Evolutionary conservation across 257 asterid genomes (phyloP).

Genomic region (Lantana camara): DNA sequence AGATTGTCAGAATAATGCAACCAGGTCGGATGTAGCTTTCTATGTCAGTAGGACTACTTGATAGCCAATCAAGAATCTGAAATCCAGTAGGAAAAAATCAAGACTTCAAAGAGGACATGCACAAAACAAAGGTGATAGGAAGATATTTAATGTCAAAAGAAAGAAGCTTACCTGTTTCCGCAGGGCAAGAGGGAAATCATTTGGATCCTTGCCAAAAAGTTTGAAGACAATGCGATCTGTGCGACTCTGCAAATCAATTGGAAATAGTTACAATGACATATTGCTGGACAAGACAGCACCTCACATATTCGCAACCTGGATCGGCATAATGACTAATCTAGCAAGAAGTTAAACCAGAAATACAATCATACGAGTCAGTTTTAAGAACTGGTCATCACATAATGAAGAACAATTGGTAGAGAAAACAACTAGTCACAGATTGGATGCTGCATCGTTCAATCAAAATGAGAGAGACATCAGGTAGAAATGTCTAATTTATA

Average conservation of each 20-base stretch:
- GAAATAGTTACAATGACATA: slow-evolving; percentile 7
- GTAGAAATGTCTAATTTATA: background rate
- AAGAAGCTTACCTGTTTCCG: slow-evolving; percentile 69
- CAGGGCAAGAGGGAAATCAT: slow-evolving; percentile 64
- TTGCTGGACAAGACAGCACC: background rate
- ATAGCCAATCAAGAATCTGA: slow-evolving; percentile 96
- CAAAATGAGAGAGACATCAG: background rate
- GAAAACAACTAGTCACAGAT: background rate
- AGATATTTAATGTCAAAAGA: slow-evolving; percentile 12
- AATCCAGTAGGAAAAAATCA: slow-evolving; percentile 24
- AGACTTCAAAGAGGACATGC: slow-evolving; percentile 14
- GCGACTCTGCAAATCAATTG: slow-evolving; percentile 57
- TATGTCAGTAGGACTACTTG: slow-evolving; percentile 86
- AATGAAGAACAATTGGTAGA: background rate
- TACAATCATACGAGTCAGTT: background rate
- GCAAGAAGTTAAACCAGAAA: slow-evolving; percentile 4
- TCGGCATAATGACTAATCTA: background rate
- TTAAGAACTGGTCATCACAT: slow-evolving; percentile 1
- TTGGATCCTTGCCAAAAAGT: slow-evolving; percentile 85
- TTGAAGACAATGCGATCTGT: slow-evolving; percentile 88
- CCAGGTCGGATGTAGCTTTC: slow-evolving; percentile 98
- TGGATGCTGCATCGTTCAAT: slow-evolving; percentile 12
- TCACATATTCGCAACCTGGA: slow-evolving; percentile 5
- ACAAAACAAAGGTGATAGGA: slow-evolving; percentile 23
- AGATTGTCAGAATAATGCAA: slow-evolving; percentile 79